phyloP scores from a whole-genome alignment of 2,329 filamentous ascomycete genomes.

The Colletotrichum kahawae region DNA sequence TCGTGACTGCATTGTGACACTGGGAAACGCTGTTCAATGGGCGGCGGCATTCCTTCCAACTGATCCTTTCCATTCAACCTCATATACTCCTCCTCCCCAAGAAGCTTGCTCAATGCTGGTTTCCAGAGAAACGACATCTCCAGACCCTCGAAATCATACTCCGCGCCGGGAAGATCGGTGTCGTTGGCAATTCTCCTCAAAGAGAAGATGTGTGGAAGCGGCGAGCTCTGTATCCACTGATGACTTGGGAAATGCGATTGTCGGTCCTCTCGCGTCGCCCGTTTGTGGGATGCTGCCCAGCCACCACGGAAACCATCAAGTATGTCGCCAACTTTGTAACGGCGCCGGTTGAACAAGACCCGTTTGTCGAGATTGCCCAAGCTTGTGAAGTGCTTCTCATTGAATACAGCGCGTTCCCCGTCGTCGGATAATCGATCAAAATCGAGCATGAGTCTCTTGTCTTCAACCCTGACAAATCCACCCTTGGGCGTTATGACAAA shows the following conservation, averaged over 20 bases:
- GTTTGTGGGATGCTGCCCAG: background rate
- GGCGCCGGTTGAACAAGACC: background rate
- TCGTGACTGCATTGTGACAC: background rate
- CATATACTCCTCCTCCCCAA: slow-evolving; percentile 21
- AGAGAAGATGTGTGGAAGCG: slow-evolving; percentile 7
- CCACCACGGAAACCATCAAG: background rate
- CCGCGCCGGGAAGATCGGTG: slow-evolving; percentile 15
- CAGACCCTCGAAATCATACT: slow-evolving; percentile 5
- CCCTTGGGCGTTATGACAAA: background rate
- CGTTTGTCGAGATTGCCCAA: background rate
- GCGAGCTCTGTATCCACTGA: background rate
- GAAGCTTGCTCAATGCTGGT: slow-evolving; percentile 17
- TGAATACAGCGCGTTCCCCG: background rate
- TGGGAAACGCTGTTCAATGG: background rate
- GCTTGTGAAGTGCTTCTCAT: background rate
- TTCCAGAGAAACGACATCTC: slow-evolving; percentile 17
- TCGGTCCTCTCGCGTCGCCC: background rate
- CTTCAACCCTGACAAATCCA: background rate
- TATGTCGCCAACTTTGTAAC: background rate
- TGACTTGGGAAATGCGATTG: background rate
- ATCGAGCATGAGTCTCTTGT: background rate
- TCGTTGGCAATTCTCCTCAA: slow-evolving; percentile 20
- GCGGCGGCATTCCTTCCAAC: background rate
- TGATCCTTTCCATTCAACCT: background rate
- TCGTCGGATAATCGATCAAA: background rate